Base-by-base conservation (phyloP, 306 rosid species). In the Fagus sylvatica region DNA sequence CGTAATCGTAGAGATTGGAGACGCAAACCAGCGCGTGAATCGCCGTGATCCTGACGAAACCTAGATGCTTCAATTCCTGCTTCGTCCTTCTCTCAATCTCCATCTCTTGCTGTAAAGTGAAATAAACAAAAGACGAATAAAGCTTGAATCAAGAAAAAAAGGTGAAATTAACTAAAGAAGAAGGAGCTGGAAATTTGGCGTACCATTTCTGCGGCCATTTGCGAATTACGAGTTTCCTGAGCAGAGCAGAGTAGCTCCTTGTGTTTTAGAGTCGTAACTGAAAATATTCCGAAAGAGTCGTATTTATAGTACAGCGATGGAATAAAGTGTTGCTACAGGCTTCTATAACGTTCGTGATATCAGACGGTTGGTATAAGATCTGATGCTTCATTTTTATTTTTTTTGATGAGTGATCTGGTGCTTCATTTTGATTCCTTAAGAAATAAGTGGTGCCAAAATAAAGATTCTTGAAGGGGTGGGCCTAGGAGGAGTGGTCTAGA, bases 1-100 rank as follows among this genome's bases (percentile, higher is more conserved):
- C 91, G 64, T 84, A 95, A 30, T 79, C 90, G 74, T 89, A 92
- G 46, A 95, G 84, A 84, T 76, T 82, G 67, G 88, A 85, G 17
- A 82, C 80, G 62, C 85, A 78, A 19, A 75, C 78, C 62, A 79
- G 79, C 36, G 89, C 71, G 40, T 80, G 90, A 78, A 93, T 79
- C 46, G 90, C 87, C 54, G 83, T 90, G 16, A 81, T 53, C 83
- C 90, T 90, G 72, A 87, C 88, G 85, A 88, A 81, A 13, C 90
- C 88, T 28, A 94, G 79, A 28, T 85, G 91, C 83, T 88, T 90
- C 81, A 92, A 69, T 37, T 87, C 88, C 77, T 33, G 71, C 48
- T 75, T 71, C 48, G 73, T 71, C 86, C 74, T 77, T n/a, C 69
- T 56, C 83, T 87, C 88, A 16, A 16, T 30, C 77, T 84, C 85